phyloP scores from a whole-genome alignment of 768 basidiomycete species.

The Rhodocollybia butyracea region DNA sequence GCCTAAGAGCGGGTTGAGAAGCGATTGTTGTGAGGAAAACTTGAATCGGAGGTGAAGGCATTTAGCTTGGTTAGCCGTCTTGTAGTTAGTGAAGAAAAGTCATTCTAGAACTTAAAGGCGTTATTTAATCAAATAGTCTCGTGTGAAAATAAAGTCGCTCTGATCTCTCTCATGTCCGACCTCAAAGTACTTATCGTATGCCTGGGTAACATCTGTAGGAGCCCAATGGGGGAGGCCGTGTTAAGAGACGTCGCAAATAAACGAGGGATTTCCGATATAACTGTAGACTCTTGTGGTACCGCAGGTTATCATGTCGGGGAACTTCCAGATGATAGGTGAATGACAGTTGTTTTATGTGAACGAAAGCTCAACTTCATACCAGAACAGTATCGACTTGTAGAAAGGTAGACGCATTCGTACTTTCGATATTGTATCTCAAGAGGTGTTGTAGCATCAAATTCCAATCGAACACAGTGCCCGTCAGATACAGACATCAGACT shows the following conservation, averaged over 20 bases:
- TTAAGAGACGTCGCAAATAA: conserved; percentile 63
- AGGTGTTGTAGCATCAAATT: conserved; percentile 56
- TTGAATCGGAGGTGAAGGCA: conserved; percentile 83
- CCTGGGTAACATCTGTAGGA: conserved; percentile 81
- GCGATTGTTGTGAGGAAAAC: conserved; percentile 88
- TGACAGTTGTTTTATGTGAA: not conserved
- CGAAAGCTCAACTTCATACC: conserved; percentile 2
- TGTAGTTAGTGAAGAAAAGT: too few species aligned
- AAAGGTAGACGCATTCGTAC: conserved; percentile 48
- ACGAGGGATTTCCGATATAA: conserved; percentile 49
- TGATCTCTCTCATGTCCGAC: conserved; percentile 6
- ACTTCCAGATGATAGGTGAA: conserved; percentile 72
- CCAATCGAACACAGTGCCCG: conserved; percentile 69
- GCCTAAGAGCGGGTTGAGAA: conserved; percentile 71
- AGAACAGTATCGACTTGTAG: conserved; percentile 71
- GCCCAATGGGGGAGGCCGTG: conserved; percentile 91
- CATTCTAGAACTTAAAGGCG: too few species aligned
- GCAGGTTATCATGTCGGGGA: conserved; percentile 82
- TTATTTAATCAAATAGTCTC: too few species aligned
- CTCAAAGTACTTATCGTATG: conserved; percentile 73
- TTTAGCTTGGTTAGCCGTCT: conserved; percentile 24
- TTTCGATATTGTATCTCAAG: not conserved
- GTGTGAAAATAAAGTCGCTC: not conserved
- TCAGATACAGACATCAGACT: conserved; percentile 39
- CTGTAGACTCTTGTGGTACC: conserved; percentile 84